These are phyloP conservation scores for Cichorium intybus DNA, from an alignment of 140 eudicot genomes.

Conservation along the genomic window DNA sequence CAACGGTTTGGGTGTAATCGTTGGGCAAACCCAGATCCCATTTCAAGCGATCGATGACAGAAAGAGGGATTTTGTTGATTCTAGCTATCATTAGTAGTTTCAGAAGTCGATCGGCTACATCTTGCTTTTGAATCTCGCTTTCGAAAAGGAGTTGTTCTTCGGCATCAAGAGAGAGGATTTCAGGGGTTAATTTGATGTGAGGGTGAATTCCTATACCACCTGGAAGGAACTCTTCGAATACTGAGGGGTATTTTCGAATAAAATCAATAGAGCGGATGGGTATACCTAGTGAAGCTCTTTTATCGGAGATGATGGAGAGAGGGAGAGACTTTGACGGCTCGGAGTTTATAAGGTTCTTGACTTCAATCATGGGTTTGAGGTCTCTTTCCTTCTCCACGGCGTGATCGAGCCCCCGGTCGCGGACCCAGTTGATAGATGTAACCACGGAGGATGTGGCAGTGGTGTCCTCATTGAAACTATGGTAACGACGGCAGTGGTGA, in stretches of 20 bases:
- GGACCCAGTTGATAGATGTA: constrained; percentile 51
- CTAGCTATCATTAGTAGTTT: constrained; percentile 70
- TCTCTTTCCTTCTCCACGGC: constrained; percentile 77
- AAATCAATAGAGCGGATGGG: constrained; percentile 84
- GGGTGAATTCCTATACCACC: constrained; percentile 48
- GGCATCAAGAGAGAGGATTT: constrained; percentile 36
- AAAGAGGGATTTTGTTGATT: constrained; percentile 50
- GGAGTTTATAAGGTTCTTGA: constrained; percentile 66
- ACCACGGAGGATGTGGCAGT: constrained; percentile 25
- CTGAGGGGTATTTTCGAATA: constrained; percentile 67
- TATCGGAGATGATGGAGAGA: constrained; percentile 46
- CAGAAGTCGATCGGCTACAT: constrained; percentile 58
- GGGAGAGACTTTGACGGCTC: constrained; percentile 89
- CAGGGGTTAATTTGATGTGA: constrained; percentile 56
- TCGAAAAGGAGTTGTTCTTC: constrained; percentile 54
- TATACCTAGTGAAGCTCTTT: constrained; percentile 37
- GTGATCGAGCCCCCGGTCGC: constrained; percentile 84
- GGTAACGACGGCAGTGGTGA: constrained; percentile 30
- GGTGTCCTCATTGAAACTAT: constrained; percentile 5
- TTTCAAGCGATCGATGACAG: constrained; percentile 48
- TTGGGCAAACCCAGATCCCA: constrained; percentile 86
- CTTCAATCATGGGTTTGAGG: constrained; percentile 56
- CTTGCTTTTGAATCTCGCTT: constrained; percentile 39
- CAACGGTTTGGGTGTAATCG: constrained; percentile 44
- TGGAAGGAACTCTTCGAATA: constrained; percentile 68